Base-by-base conservation (phyloP, 352 stramenopile genomes). In the Phytophthora foliorum region DNA sequence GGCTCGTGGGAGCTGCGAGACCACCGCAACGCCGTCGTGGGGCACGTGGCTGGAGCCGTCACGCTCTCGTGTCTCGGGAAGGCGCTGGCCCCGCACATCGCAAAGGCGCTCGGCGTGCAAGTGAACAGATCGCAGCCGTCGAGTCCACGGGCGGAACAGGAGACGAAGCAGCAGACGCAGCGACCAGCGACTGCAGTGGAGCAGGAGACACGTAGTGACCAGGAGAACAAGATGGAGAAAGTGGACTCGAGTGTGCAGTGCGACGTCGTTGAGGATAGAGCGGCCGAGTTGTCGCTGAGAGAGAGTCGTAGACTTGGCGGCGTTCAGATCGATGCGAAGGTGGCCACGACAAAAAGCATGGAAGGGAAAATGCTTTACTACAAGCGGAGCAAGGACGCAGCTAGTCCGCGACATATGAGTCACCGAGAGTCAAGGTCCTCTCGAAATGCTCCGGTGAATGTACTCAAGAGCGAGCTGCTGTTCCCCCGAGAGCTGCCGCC, bases 1-100 rank as follows among this genome's bases (percentile, higher is more conserved):
- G 77, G 73, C 8, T 34, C 32, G 6, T 88, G 80, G 80, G 55
- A 77, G 38, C 67, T 88, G 2, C 24, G 54, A 27, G 69, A 86
- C 45, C 73, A 83, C 11, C 31, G 17, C 1, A 80, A 72, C 38
- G 27, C 29, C 8, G 5, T 44, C 1, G 57, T 78, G 2, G 77
- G 77, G 1, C 31, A 29, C 6, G 75, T 74, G 8, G 72, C 39
- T 0, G 80, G 75, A 3, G 52, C 41, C 2, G 51, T 82, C 14
- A 86, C 75, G 21, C 70, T 88, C 4, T 84, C 78, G 29, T 88
- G 80, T 60, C 65, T 88, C 7, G 80, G 80, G 0, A 80, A 74
- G 32, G 44, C 68, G 3, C 57, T 86, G 9, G 75, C 78, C 0
- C 75, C 78, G 38, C 69, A 86, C 44, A 57, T 88, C 11, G 54